phyloP scores from a whole-genome alignment of 192 early-diverging fungal species.

The Allomyces arbusculus region DNA sequence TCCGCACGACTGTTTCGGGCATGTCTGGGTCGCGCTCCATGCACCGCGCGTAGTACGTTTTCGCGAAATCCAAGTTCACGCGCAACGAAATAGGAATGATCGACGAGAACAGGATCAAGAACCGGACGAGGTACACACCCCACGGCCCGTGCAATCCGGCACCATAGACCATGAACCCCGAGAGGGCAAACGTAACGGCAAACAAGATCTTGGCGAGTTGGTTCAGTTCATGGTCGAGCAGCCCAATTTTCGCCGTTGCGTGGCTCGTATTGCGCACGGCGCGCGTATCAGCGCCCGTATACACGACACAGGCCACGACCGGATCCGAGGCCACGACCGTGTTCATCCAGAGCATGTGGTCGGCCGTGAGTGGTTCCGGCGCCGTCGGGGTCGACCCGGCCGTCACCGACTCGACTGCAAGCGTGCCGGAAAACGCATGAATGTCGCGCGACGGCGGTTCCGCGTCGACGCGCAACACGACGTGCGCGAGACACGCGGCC shows the following conservation, averaged over 20 bases:
- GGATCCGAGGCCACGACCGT: constrained; percentile 82
- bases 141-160: constrained; percentile 76
- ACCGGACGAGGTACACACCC: constrained; percentile 80
- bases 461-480: constrained; percentile 21
- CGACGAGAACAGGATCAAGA: constrained; percentile 83
- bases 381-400: constrained; percentile 11
- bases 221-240: constrained; percentile 80
- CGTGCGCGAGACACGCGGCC: constrained; percentile 75
- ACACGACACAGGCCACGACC: constrained; percentile 66
- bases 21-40: constrained; percentile 80
- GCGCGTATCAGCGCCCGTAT: constrained; percentile 81
- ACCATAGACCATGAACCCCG: constrained; percentile 68
- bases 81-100: constrained; percentile 76
- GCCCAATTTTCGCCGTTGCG: constrained; percentile 74
- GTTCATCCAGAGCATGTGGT: constrained; percentile 90
- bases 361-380: constrained; percentile 51
- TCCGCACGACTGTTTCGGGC: constrained; percentile 68
- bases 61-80: constrained; percentile 16
- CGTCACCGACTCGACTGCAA: constrained; percentile 16
- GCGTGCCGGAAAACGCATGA: constrained; percentile 68
- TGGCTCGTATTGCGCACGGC: constrained; percentile 92
- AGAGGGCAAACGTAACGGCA: constrained; percentile 56
- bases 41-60: constrained; percentile 70
- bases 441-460: constrained; percentile 87
- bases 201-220: constrained; percentile 81